Evolutionary conservation across 805 yeast species (phyloP), one percentile per base, ranked within the genome.

Genomic region (Metschnikowia orientalis): DNA sequence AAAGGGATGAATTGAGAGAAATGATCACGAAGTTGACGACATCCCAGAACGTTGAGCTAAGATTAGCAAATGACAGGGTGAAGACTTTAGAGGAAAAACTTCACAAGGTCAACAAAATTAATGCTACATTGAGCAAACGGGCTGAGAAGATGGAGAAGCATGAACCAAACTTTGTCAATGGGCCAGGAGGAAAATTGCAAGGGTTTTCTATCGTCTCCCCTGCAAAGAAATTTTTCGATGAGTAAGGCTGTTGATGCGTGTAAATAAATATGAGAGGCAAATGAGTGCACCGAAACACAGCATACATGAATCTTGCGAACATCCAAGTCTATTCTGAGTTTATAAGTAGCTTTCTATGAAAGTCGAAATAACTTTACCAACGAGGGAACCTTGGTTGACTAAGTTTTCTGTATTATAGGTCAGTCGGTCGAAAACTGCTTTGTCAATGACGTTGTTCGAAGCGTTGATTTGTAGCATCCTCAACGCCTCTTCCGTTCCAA

Each of bases 1-100:
- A 66, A 41, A 42, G 70, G 14, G 70, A 66, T 29, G 72, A 66
- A 41, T 53, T 66, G 29, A 46, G 71, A 22, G 69, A 63, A 32
- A 57, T 56, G 32, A 56, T 66, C 18, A 53, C 60, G 15, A 59
- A 63, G 40, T 48, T 66, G 43, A 59, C 61, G n/a, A 36, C 56
- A 4, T 54, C 56, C 18, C 67, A 62, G 26, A 49, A 48, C 21
- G 55, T 54, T 16, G 72, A 66, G 38, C 42, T 60, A 38, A 63
- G 57, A 32, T 36, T 50, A 12, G 57, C 67, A 3, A 42, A 55
- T 12, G 71, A 66, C 9, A 61, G 62, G 36, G 50, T 63, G 18
- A 50, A 50, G 40, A 40, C 51, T 5, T 42, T 64, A 26, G 69
- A 63, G 35, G 34, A 40, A 13, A 56, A 61, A 37, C 39, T 59